Base-by-base conservation (phyloP, 768 basidiomycete species). In the Antrodiella citrinella region DNA sequence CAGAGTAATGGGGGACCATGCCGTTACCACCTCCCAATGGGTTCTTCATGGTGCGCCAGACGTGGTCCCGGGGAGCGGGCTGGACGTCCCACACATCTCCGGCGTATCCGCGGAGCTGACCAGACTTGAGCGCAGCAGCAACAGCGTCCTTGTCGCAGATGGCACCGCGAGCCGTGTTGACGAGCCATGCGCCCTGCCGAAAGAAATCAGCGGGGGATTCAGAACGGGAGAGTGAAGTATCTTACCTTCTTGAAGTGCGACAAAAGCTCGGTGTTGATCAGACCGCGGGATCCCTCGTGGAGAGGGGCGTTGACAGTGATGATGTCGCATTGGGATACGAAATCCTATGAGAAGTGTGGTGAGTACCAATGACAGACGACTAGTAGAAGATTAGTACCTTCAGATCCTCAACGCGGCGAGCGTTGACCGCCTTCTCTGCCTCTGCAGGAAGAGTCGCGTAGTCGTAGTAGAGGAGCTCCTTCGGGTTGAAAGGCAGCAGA, bases 141-240 rank as follows among this genome's bases (percentile, higher is more conserved):
- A 94, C 84, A 40, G 81, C 90, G 54, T 91, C 81, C 57, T 81
- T 81, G 68, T 90, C 83, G 64, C 87, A 91, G 60, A 95, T 91
- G 39, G 92, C 92, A 41, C 92, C 92, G 57, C 91, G 88, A 47
- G 90, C 89, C 22, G 90, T 91, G 78, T 95, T 95, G 62, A 95
- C 84, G 59, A 94, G 80, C 86, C 86, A 92, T 13, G 91, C 79
- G 45, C 90, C 91, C 30, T 35, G 30, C 15, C 7, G 15, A 35
- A 35, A 20, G 20, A 18, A 15, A 57, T 70, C 59, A 52, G 65
- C 65, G 51, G 52, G 51, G 48, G 70, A 35, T n/a, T n/a, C n/a
- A n/a, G n/a, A n/a, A n/a, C 7, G 7, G 22, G 22, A 19, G 35
- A 49, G 70, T n/a, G n/a, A n/a, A 21, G 18, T 26, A 48, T 26